Conservation (phyloP, 768 basidiomycete species). For the Candolleomyces efflorescens region DNA sequence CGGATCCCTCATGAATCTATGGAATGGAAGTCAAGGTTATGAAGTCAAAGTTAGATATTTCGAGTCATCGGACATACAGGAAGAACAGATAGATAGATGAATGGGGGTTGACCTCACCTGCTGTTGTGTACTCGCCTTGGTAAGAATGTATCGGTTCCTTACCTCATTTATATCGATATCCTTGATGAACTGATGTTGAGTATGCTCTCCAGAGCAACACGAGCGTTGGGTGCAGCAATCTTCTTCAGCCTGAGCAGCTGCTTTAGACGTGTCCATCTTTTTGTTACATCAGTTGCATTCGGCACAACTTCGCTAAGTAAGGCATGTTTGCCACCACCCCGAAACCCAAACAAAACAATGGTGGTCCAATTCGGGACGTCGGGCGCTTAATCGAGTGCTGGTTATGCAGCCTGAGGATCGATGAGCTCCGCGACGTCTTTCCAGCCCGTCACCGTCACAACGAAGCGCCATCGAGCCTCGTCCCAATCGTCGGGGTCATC, state of each 20-base stretch:
- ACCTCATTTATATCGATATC: constrained; percentile 98
- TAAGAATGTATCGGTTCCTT: constrained; percentile 91
- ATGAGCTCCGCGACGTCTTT: neutral
- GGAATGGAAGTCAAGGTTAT: neutral
- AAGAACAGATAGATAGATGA: neutral
- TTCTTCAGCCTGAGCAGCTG: constrained; percentile 74
- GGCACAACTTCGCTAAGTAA: too few relatives aligned
- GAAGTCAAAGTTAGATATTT: too few relatives aligned
- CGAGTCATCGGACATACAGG: neutral
- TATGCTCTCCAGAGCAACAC: constrained; percentile 39
- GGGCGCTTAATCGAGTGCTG: neutral
- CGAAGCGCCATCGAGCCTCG: constrained; percentile 34
- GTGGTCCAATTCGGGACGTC: neutral
- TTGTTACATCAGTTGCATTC: too few relatives aligned
- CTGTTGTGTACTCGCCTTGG: constrained; percentile 88
- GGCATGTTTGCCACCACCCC: too few relatives aligned
- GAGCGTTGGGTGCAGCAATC: constrained; percentile 71
- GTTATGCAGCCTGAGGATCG: neutral
- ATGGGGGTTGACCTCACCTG: constrained; percentile 74
- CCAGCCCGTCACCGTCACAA: constrained; percentile 16
- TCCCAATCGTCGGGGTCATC: constrained; percentile 34
- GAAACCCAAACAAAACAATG: neutral
- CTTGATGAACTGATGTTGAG: constrained; percentile 74
- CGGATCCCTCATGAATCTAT: constrained; percentile 90
- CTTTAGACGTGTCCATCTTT: constrained; percentile 45